Conservation (phyloP, 768 basidiomycete species). For the Pisolithus microcarpus region DNA sequence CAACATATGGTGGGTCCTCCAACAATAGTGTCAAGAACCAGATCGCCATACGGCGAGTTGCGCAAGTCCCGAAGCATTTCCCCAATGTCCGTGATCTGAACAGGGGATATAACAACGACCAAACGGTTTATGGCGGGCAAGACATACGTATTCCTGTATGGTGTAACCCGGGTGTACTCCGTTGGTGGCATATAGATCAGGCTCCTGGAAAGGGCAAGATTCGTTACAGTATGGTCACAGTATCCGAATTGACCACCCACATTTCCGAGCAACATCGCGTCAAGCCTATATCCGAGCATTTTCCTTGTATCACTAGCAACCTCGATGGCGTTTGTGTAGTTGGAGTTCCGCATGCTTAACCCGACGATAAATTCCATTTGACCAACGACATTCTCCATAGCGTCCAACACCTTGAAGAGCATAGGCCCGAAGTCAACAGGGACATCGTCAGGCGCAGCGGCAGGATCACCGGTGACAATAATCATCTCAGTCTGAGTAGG, state of each 20-base stretch:
- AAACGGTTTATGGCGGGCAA: neutral
- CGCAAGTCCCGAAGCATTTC: conserved; percentile 19
- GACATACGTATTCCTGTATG: conserved; percentile 24
- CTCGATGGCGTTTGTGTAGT: conserved; percentile 19
- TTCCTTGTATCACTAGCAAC: conserved; percentile 20
- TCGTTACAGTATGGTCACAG: neutral
- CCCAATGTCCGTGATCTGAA: conserved; percentile 26
- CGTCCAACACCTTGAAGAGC: conserved; percentile 30
- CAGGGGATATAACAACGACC: neutral
- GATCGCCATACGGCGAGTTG: conserved; percentile 10
- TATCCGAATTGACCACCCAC: conserved; percentile 8
- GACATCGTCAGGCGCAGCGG: conserved; percentile 31
- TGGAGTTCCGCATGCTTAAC: conserved; percentile 25
- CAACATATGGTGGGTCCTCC: conserved; percentile 30
- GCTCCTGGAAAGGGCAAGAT: conserved; percentile 18
- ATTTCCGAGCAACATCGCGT: conserved; percentile 30
- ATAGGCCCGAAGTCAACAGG: conserved; percentile 28
- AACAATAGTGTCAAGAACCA: conserved; percentile 13
- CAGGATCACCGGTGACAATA: conserved; percentile 25
- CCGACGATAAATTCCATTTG: conserved; percentile 30
- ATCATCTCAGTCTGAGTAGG: conserved; percentile 21
- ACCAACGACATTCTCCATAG: conserved; percentile 29
- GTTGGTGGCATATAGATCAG: conserved; percentile 29
- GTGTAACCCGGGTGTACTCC: conserved; percentile 24
- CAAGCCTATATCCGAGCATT: conserved; percentile 25